Base-by-base conservation (phyloP, 352 stramenopile species). In the Globisporangium barbulae region DNA sequence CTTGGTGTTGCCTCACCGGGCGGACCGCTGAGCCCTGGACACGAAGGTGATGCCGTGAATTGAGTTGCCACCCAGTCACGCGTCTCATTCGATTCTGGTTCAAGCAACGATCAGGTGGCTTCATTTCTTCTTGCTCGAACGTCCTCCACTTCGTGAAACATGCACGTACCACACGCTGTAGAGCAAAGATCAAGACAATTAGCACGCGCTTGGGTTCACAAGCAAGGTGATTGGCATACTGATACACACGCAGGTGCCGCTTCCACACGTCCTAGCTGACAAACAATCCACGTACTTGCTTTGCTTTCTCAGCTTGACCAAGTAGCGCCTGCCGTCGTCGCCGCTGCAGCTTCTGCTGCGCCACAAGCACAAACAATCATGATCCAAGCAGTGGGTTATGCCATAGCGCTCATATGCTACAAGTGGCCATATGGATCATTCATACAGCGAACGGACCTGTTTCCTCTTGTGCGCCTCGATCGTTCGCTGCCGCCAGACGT, bases 221-320 rank as follows among this genome's bases (percentile, higher is more conserved):
- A 6, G 3, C 31, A 17, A 41, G 35, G 9, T 15, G 17, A 9
- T 7, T 17, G 10, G 2, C 42, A 48, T 48, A 22, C 9, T 7
- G 42, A 48, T 17, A 7, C 42, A 22, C 9, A 48, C 19, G 2
- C 42, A 4, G n/a, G 17, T 49, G 53, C 1, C 2, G n/a, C 21
- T 31, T 48, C 53, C 10, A 21, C 35, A 13, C 5, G 28, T 33
- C 21, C 19, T 21, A 48, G 22, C 19, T 48, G 5, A 3, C 42
- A 48, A n/a, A 19, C n/a, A 41, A n/a, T 30, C 41, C n/a, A 54
- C 56, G n/a, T 45, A 63, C 56, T 22, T 28, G 42, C 9, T 54
- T 31, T 21, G 12, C 30, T 31, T 54, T 54, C 31, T 54, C 56
- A 5, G 19, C 22, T 7, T 39, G 22, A 50, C 7, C 10, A 28